phyloP scores from a whole-genome alignment of 495 filamentous ascomycete species.

The Beverwykella pulmonaria region DNA sequence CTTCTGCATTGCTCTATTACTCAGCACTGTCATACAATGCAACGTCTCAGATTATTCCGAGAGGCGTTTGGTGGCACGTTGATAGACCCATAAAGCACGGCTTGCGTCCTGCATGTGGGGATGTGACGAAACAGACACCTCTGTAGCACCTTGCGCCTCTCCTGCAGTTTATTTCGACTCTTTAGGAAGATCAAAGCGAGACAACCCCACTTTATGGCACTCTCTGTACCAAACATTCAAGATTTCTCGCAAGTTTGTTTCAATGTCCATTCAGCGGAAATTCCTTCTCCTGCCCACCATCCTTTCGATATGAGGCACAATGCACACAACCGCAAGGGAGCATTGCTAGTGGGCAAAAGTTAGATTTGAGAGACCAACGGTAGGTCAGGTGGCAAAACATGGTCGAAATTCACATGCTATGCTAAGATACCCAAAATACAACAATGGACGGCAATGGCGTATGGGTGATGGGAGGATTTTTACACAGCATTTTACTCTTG shows the following conservation, averaged over 20 bases:
- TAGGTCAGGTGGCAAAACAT: conserved; percentile 7
- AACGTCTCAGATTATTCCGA: conserved; percentile 15
- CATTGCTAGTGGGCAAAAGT: background rate
- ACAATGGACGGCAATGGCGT: background rate
- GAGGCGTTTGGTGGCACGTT: conserved; percentile 22
- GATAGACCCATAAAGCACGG: conserved; percentile 19
- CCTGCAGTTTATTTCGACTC: conserved; percentile 9
- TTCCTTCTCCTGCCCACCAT: background rate
- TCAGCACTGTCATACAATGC: conserved; percentile 30
- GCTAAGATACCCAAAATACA: conserved; percentile 20
- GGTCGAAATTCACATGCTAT: conserved; percentile 1
- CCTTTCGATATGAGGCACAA: conserved; percentile 13
- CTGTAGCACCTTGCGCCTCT: background rate
- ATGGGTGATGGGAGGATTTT: background rate
- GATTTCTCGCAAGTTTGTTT: conserved; percentile 14
- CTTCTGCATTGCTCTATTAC: conserved; percentile 18
- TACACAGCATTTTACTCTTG: conserved; percentile 2
- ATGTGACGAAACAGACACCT: conserved; percentile 12
- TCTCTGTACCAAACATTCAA: conserved; percentile 11
- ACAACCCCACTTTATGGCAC: conserved; percentile 19
- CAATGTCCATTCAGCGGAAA: conserved; percentile 2
- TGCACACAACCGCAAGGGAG: conserved; percentile 20
- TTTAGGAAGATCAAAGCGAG: conserved; percentile 20
- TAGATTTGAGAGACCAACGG: background rate
- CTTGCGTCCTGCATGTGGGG: conserved; percentile 29